Conservation (phyloP, 345 rosid genomes). For the Pistacia vera region DNA sequence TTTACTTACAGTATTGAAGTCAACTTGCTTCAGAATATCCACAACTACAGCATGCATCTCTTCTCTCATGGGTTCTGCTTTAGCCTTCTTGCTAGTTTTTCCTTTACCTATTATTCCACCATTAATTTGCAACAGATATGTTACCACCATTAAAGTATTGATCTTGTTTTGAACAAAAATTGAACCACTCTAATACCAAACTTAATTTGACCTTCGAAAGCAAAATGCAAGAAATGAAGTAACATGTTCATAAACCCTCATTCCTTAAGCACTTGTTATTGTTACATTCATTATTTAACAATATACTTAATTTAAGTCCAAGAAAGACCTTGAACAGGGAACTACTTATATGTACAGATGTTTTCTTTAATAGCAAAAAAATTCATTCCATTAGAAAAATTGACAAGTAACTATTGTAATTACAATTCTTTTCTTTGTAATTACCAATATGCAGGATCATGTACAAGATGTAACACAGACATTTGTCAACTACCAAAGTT, state of each 20-base stretch:
- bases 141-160: neutral
- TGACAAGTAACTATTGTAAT: neutral
- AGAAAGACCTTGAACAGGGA: neutral
- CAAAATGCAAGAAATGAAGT: neutral
- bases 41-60: slow-evolving; percentile 89
- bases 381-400: neutral
- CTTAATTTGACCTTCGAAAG: neutral
- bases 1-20: slow-evolving; percentile 86
- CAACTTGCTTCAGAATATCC: slow-evolving; percentile 88
- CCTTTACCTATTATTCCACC: slow-evolving; percentile 48
- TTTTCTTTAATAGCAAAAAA: neutral
- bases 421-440: neutral
- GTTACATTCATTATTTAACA: neutral
- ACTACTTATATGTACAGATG: neutral
- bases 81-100: slow-evolving; percentile 62
- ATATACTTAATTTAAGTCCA: neutral
- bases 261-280: neutral
- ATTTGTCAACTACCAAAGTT: neutral
- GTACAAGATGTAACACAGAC: neutral
- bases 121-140: slow-evolving; percentile 14
- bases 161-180: neutral
- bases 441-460: neutral
- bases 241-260: neutral
- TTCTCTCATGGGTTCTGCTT: slow-evolving; percentile 73
- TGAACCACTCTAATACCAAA: neutral